Conservation (phyloP, 352 stramenopile species). For the Bremia lactucae region DNA sequence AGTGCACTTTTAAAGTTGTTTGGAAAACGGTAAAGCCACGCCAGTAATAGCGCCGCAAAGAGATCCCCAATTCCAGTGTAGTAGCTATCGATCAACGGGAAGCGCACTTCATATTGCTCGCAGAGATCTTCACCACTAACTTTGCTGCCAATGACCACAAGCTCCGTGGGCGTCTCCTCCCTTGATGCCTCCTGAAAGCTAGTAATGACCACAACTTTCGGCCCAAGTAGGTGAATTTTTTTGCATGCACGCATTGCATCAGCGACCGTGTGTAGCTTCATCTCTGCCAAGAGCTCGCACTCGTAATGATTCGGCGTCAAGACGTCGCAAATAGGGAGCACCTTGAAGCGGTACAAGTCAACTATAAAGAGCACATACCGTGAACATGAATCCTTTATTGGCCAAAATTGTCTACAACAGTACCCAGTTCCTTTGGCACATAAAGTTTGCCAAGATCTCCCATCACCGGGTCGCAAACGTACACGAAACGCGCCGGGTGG, state of each 20-base stretch:
- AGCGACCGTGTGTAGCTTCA: constrained; percentile 49
- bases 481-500: constrained; percentile 40
- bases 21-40: constrained; percentile 59
- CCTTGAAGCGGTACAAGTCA: constrained; percentile 62
- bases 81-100: constrained; percentile 72
- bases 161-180: constrained; percentile 24
- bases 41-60: constrained; percentile 71
- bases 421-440: constrained; percentile 67
- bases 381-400: not conserved
- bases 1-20: constrained; percentile 54
- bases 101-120: constrained; percentile 70
- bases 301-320: constrained; percentile 84
- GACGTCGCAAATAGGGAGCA: constrained; percentile 75
- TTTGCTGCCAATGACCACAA: constrained; percentile 64
- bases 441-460: constrained; percentile 76
- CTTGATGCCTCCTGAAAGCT: constrained; percentile 48
- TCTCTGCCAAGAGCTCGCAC: constrained; percentile 67
- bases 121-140: constrained; percentile 19
- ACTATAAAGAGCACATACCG: constrained; percentile 25
- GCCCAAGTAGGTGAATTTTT: constrained; percentile 59
- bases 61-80: constrained; percentile 79
- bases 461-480: constrained; percentile 80
- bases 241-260: constrained; percentile 62
- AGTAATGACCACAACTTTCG: constrained; percentile 72
- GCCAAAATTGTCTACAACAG: too few relatives aligned